Percentiles rank a stretch among this genome's conserved stretches.
phyloP scores from a whole-genome alignment of 2,329 filamentous ascomycete species.

The Aspergillus vadensis region DNA sequence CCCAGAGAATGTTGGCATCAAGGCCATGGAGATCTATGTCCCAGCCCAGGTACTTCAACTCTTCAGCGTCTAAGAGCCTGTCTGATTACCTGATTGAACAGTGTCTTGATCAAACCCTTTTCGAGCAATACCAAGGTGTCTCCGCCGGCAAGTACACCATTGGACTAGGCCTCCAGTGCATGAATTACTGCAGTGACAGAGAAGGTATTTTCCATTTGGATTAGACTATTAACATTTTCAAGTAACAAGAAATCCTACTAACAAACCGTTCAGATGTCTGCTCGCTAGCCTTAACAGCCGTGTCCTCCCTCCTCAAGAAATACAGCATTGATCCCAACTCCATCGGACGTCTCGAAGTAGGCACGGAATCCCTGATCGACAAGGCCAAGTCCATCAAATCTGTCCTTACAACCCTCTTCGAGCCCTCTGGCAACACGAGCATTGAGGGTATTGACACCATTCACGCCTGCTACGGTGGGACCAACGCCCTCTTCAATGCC shows the following conservation, averaged over 20 bases:
- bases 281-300: constrained; percentile 76
- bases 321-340: constrained; percentile 78
- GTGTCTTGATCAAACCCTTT: constrained; percentile 81
- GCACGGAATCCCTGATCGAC: constrained; percentile 82
- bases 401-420: constrained; percentile 82
- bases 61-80: constrained; percentile 14
- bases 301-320: constrained; percentile 76
- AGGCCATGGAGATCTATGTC: constrained; percentile 89
- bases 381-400: constrained; percentile 92
- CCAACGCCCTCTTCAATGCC: constrained; percentile 79
- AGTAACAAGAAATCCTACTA: not conserved
- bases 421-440: constrained; percentile 71
- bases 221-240: not conserved
- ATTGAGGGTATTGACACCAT: constrained; percentile 80
- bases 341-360: constrained; percentile 79
- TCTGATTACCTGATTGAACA: constrained; percentile 35
- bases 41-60: constrained; percentile 68
- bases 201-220: constrained; percentile 64
- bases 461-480: constrained; percentile 85
- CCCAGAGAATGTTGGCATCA: constrained; percentile 87
- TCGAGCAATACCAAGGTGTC: constrained; percentile 85
- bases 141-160: constrained; percentile 84
- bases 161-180: constrained; percentile 85
- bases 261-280: constrained; percentile 72
- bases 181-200: constrained; percentile 88